Percentiles rank a stretch among this genome's conserved stretches.
Conservation (phyloP, 306 rosid genomes). For the Luffa acutangula region DNA sequence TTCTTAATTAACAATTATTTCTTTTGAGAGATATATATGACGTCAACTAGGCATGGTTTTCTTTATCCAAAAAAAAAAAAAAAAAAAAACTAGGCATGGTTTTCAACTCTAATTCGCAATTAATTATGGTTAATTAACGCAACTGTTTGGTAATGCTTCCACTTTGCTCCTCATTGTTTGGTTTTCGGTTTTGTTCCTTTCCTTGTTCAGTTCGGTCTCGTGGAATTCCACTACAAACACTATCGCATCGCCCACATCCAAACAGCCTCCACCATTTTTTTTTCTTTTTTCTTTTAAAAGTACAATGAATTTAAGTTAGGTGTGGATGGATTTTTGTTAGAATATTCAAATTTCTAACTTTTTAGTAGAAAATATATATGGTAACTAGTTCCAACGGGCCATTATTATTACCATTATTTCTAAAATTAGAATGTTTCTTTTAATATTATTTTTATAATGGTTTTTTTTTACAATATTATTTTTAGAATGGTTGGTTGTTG, state of each 20-base stretch:
- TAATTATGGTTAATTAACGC: not conserved
- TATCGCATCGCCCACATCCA: not conserved
- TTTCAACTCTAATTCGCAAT: not conserved
- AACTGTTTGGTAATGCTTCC: not conserved
- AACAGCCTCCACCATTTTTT: not conserved
- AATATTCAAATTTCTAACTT: too few relatives aligned
- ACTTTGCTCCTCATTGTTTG: not conserved
- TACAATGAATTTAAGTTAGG: too few relatives aligned
- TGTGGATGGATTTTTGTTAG: too few relatives aligned
- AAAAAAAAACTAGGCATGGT: not conserved
- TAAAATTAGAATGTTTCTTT: too few relatives aligned
- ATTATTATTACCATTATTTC: too few relatives aligned
- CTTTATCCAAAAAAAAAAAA: too few relatives aligned
- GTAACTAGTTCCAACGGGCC: too few relatives aligned
- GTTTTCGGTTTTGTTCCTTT: not conserved
- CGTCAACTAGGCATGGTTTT: not conserved
- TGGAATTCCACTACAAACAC: not conserved
- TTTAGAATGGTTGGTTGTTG: too few relatives aligned
- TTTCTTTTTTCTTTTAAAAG: too few relatives aligned
- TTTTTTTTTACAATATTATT: too few relatives aligned
- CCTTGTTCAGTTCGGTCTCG: not conserved
- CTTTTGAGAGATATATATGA: not conserved
- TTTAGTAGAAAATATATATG: too few relatives aligned
- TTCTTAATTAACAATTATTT: not conserved
- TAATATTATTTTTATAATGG: too few relatives aligned